Conservation (phyloP, 2,329 filamentous ascomycete genomes). For the Cladosporium sp. region DNA sequence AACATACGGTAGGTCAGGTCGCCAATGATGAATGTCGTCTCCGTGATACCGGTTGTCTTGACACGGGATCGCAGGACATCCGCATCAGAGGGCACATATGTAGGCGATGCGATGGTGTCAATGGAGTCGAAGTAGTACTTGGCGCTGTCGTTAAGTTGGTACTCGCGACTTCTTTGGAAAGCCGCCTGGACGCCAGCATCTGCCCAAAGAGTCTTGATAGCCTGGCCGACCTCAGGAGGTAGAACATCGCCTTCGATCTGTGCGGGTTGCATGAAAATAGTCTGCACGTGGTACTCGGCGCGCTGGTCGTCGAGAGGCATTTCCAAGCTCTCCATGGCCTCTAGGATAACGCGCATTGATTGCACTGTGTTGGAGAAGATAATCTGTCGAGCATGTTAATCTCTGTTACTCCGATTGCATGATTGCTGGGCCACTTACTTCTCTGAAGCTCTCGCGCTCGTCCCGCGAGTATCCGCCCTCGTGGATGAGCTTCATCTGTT, state of each 20-base stretch:
- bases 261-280: constrained; percentile 96
- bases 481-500: constrained; percentile 99
- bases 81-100: constrained; percentile 94
- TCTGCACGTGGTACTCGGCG: constrained; percentile 96
- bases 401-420: background rate
- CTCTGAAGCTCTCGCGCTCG: constrained; percentile 68
- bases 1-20: constrained; percentile 97
- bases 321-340: constrained; percentile 68
- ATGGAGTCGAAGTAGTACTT: constrained; percentile 99
- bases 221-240: constrained; percentile 89
- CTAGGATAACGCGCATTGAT: constrained; percentile 69
- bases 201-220: constrained; percentile 90
- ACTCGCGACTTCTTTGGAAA: constrained; percentile 93
- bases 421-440: constrained; percentile 33
- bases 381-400: constrained; percentile 42
- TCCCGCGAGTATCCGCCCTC: constrained; percentile 98
- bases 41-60: constrained; percentile 96
- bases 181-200: constrained; percentile 91
- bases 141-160: constrained; percentile 93
- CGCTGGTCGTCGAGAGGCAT: constrained; percentile 86
- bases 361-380: constrained; percentile 72
- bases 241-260: constrained; percentile 95
- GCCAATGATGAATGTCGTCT: constrained; percentile 93
- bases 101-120: constrained; percentile 81
- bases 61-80: constrained; percentile 94